Percentiles rank a stretch among this genome's conserved stretches.
These are phyloP conservation scores for Tetrapyrgos nigripes DNA, from an alignment of 1,284 basidiomycete genomes.

Conservation along the genomic window DNA sequence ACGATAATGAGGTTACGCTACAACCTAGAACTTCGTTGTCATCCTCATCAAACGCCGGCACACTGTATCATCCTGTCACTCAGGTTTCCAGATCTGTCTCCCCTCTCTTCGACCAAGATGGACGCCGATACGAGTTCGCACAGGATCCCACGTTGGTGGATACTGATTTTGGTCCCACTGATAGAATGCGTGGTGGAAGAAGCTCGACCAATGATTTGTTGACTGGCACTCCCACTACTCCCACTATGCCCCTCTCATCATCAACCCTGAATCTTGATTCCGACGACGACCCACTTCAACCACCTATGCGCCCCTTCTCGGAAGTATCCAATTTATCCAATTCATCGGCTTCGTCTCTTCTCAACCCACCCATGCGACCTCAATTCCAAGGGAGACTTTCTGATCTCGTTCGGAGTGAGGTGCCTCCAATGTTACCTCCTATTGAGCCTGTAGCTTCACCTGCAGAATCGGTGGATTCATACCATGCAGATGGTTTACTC, in stretches of 20 bases:
- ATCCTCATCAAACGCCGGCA: not conserved
- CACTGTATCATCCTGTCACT: not conserved
- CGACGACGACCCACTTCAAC: not conserved
- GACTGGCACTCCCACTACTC: not conserved
- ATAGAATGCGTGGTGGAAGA: constrained; percentile 1
- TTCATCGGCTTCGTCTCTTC: constrained; percentile 10
- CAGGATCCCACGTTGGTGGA: not conserved
- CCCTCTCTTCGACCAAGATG: not conserved
- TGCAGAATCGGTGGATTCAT: constrained; percentile 14
- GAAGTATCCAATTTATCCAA: not conserved
- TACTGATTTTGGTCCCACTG: not conserved
- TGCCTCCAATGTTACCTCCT: constrained; percentile 9
- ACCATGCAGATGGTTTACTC: constrained; percentile 13
- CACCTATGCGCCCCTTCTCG: not conserved
- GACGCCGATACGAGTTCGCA: not conserved
- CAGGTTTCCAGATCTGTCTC: not conserved
- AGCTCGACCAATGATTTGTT: not conserved
- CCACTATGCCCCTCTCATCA: not conserved
- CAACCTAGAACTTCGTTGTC: not conserved
- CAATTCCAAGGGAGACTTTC: constrained; percentile 11
- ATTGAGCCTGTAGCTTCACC: constrained; percentile 13
- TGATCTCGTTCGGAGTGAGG: constrained; percentile 6
- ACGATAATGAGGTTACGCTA: not conserved
- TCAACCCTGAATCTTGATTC: not conserved
- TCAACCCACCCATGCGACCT: constrained; percentile 16